Evolutionary conservation across 2,329 filamentous ascomycete genomes (phyloP), one percentile per base, ranked within the genome.

Genomic region (Colletotrichum limetticola): DNA sequence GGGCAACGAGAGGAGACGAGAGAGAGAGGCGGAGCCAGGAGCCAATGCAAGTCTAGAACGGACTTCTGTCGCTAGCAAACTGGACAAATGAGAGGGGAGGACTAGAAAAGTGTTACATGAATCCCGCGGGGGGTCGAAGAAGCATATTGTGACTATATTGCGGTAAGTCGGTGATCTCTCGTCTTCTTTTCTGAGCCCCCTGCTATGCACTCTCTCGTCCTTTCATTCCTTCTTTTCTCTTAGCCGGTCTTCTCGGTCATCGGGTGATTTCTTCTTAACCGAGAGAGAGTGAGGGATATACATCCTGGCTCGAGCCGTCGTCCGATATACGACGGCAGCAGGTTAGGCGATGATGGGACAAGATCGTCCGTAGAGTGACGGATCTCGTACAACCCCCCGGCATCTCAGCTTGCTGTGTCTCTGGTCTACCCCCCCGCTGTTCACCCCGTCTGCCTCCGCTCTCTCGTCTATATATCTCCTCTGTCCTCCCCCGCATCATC

Each of bases 361-460:
- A 73, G 71, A 73, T 73, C 71, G 66, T 70, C 71, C 71, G 66
- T 67, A 61, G 24, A 32, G 46, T 61, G 66, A 58, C 56, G 71
- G 67, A 66, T 71, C 71, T 71, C 65, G 66, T 71, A 61, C 71
- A 61, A 66, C 71, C 70, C 71, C 71, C 53, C 56, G n/a, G 26
- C 56, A 62, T 57, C 9, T 28, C 14, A 19, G 22, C n/a, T 63
- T 59, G 22, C 56, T 56, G 37, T 63, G 26, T 19, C 16, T 53
- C 65, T 12, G 16, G 5, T 14, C 32, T 6, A 49, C 24, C 24
- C n/a, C 30, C 11, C 37, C 16, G 37, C 52, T 22, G 5, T 32
- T 26, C 16, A 30, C 22, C n/a, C 26, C 12, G 3, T 52, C 49
- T 7, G 22, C n/a, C 32, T 24, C 30, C 37, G 19, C 7, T 4